Percentiles rank a stretch among this genome's conserved stretches.
Conservation (phyloP, 345 rosid genomes). For the Pistacia atlantica region DNA sequence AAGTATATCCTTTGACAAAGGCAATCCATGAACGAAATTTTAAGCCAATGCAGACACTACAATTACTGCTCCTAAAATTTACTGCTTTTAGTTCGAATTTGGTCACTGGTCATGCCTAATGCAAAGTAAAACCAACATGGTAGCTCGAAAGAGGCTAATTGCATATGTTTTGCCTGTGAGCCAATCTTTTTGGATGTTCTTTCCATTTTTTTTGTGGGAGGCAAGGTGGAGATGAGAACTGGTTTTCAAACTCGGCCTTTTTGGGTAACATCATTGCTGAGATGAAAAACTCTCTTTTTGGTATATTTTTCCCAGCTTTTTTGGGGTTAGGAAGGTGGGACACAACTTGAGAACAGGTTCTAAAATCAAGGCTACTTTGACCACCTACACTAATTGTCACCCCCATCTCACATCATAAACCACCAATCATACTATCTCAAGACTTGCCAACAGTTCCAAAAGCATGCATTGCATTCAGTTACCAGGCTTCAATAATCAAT, state of each 20-base stretch:
- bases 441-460: neutral
- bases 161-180: no score
- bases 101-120: neutral
- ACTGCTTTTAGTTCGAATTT: neutral
- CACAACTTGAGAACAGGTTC: neutral
- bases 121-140: conserved; percentile 3
- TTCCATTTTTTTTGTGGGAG: neutral
- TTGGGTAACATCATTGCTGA: no score
- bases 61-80: neutral
- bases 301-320: neutral
- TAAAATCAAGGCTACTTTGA: neutral
- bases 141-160: neutral
- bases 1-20: conserved; percentile 6
- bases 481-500: neutral
- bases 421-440: neutral
- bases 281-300: no score
- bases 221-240: neutral
- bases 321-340: neutral
- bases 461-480: neutral
- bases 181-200: no score
- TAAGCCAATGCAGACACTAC: neutral
- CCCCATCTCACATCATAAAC: neutral
- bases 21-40: neutral
- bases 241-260: neutral
- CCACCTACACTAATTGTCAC: neutral